A percentile compares a stretch with the other conserved stretches of the same genome.
phyloP scores from a whole-genome alignment of 768 basidiomycete genomes.

The Lactarius akahatsu region DNA sequence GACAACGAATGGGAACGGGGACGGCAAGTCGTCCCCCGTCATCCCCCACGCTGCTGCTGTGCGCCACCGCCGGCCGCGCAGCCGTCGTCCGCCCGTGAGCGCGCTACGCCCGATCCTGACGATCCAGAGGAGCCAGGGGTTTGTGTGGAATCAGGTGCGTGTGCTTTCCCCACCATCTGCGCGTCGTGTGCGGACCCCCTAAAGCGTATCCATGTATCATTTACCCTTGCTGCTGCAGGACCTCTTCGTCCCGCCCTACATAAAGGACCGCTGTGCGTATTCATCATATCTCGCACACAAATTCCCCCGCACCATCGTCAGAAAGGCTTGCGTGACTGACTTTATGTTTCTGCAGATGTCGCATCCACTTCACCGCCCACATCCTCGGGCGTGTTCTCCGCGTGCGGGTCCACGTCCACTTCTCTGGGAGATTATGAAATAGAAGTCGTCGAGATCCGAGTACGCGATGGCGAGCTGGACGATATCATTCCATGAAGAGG shows the following conservation, averaged over 20 bases:
- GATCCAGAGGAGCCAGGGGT: slow-evolving; percentile 83
- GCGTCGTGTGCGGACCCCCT: not conserved
- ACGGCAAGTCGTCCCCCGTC: slow-evolving; percentile 18
- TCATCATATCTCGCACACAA: slow-evolving; percentile 22
- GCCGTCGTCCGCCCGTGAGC: slow-evolving; percentile 54
- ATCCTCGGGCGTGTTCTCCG: slow-evolving; percentile 61
- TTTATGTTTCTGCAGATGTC: slow-evolving; percentile 50
- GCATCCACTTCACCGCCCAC: slow-evolving; percentile 82
- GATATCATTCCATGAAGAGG: slow-evolving; percentile 62
- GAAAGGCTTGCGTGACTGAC: not conserved
- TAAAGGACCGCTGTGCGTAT: slow-evolving; percentile 84
- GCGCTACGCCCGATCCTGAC: slow-evolving; percentile 80
- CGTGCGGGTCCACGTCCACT: slow-evolving; percentile 55
- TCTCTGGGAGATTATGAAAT: slow-evolving; percentile 76
- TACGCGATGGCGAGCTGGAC: slow-evolving; percentile 73
- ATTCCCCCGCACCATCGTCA: slow-evolving; percentile 30
- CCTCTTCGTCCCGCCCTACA: slow-evolving; percentile 83
- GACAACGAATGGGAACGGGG: not conserved
- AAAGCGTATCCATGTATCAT: slow-evolving; percentile 10
- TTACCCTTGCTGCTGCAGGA: slow-evolving; percentile 47
- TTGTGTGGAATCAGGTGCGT: slow-evolving; percentile 87
- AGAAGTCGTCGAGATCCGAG: slow-evolving; percentile 85
- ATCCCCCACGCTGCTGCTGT: slow-evolving; percentile 47
- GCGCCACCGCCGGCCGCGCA: slow-evolving; percentile 37
- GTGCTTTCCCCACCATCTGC: slow-evolving; percentile 1